phyloP scores from a whole-genome alignment of 768 basidiomycete species.

The Udeniomyces megalosporus region DNA sequence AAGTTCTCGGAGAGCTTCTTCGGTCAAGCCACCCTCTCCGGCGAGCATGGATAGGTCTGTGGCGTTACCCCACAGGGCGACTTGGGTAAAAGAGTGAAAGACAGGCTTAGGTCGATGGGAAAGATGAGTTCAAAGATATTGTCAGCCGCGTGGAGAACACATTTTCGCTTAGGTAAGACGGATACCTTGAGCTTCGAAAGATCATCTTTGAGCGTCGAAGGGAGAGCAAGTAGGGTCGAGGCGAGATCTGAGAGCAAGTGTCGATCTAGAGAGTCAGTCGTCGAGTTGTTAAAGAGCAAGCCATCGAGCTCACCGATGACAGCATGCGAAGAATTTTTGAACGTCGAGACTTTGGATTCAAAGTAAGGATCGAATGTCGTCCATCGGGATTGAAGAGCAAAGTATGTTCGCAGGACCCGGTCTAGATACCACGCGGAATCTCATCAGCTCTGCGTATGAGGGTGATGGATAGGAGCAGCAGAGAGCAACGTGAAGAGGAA shows the following conservation, averaged over 20 bases:
- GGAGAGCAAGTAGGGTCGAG: constrained; percentile 31
- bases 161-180: too few species aligned
- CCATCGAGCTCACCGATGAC: constrained; percentile 48
- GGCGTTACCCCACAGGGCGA: constrained; percentile 75
- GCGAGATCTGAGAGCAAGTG: constrained; percentile 40
- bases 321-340: constrained; percentile 57
- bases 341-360: constrained; percentile 60
- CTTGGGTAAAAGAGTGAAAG: constrained; percentile 74
- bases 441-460: too few species aligned
- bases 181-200: too few species aligned
- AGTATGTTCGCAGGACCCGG: constrained; percentile 59
- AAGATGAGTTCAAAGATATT: too few species aligned
- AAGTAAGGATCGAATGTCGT: constrained; percentile 65
- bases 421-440: too few species aligned
- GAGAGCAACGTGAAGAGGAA: neutral
- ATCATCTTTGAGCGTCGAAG: constrained; percentile 39
- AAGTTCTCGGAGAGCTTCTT: constrained; percentile 62
- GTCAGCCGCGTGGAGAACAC: too few species aligned
- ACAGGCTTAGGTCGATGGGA: constrained; percentile 48
- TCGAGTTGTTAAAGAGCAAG: constrained; percentile 25
- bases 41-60: constrained; percentile 87
- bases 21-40: constrained; percentile 41
- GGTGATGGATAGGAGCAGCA: too few species aligned
- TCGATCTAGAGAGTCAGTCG: constrained; percentile 5
- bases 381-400: constrained; percentile 55